A percentile compares a stretch with the other conserved stretches of the same genome.
phyloP scores from a whole-genome alignment of 805 yeast species.

The Torulaspora gathmanii region DNA sequence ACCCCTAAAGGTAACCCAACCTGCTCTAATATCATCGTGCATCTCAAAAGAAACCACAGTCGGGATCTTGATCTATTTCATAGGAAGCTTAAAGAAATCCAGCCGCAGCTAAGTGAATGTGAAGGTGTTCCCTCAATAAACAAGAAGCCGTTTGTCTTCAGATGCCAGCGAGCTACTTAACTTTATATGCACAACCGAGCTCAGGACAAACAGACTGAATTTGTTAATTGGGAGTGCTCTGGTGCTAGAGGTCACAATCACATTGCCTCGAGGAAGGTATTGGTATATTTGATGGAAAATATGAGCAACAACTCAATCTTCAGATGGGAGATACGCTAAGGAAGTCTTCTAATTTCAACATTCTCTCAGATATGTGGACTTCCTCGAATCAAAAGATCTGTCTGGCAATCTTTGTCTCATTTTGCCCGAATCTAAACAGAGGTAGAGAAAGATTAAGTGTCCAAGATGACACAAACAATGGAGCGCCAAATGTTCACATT shows the following conservation, averaged over 20 bases:
- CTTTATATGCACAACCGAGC: slow-evolving; percentile 9
- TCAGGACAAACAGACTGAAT: slow-evolving; percentile 11
- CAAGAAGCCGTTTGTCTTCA: slow-evolving; percentile 9
- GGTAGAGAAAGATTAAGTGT: slow-evolving; percentile 4
- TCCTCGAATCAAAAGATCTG: slow-evolving; percentile 12
- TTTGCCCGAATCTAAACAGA: slow-evolving; percentile 12
- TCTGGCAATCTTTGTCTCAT: slow-evolving; percentile 11
- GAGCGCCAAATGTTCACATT: slow-evolving; percentile 11
- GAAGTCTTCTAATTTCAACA: slow-evolving; percentile 10
- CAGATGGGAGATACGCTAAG: slow-evolving; percentile 11
- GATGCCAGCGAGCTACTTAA: slow-evolving; percentile 13
- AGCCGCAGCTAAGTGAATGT: background rate
- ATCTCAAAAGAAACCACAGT: slow-evolving; percentile 12
- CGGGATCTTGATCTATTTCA: slow-evolving; percentile 14
- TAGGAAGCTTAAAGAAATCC: background rate
- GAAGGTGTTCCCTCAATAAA: slow-evolving; percentile 1
- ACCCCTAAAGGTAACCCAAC: slow-evolving; percentile 14
- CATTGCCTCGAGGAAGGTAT: slow-evolving; percentile 8
- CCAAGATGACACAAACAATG: slow-evolving; percentile 9
- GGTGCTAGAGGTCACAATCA: slow-evolving; percentile 7
- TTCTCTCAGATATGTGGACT: slow-evolving; percentile 12
- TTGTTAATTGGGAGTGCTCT: slow-evolving; percentile 13
- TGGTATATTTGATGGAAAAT: slow-evolving; percentile 10
- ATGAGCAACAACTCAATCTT: slow-evolving; percentile 10
- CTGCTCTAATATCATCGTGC: slow-evolving; percentile 14